These are phyloP conservation scores for Nicotiana noctiflora DNA, from an alignment of 257 asterid species.

Conservation along the genomic window DNA sequence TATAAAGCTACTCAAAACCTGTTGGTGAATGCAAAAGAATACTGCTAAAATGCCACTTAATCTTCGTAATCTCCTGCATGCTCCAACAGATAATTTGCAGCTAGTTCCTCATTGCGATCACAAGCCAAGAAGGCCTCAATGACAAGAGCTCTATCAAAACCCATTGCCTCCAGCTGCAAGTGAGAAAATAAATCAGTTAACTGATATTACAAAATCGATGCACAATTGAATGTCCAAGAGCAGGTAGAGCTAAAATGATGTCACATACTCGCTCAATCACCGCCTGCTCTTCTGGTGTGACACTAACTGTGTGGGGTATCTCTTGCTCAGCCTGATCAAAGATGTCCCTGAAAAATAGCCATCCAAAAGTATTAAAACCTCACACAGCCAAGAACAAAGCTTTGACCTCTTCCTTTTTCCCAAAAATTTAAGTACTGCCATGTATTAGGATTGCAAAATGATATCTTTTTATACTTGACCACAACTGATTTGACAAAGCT, in stretches of 20 bases:
- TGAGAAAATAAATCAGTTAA: neutral
- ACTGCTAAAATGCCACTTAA: slow-evolving; percentile 10
- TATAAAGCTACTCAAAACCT: neutral
- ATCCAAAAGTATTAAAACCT: slow-evolving; percentile 47
- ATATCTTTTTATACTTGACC: neutral
- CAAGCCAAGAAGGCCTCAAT: slow-evolving; percentile 96
- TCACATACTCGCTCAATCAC: slow-evolving; percentile 77
- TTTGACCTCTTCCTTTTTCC: neutral
- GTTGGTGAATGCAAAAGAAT: neutral
- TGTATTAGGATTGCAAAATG: neutral
- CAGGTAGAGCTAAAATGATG: neutral
- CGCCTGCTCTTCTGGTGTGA: slow-evolving; percentile 89
- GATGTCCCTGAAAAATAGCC: slow-evolving; percentile 58
- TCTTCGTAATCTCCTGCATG: slow-evolving; percentile 77
- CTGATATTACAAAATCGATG: neutral
- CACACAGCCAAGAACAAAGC: too few species aligned
- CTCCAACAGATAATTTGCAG: slow-evolving; percentile 79
- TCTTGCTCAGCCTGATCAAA: slow-evolving; percentile 78
- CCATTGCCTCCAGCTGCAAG: slow-evolving; percentile 87
- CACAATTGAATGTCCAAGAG: neutral
- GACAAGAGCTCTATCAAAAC: slow-evolving; percentile 78
- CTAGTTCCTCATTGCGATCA: slow-evolving; percentile 90
- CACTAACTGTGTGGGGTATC: slow-evolving; percentile 90
- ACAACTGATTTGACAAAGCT: neutral
- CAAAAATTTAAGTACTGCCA: neutral